Evolutionary conservation across 805 yeast species (phyloP).

Genomic region (Isabelozyma gotoi): DNA sequence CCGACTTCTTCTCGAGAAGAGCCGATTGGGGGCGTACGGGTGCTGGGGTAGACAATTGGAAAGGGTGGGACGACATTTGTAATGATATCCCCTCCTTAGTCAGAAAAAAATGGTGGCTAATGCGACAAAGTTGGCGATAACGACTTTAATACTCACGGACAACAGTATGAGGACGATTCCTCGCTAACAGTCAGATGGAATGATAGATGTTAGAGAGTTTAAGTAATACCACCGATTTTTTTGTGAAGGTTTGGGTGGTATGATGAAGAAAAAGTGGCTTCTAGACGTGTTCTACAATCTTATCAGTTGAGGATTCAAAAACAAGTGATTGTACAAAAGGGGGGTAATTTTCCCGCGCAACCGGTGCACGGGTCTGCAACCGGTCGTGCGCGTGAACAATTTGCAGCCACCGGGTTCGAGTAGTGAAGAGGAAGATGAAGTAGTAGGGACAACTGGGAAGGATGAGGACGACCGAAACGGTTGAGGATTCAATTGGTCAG

Average conservation of each 20-base stretch:
- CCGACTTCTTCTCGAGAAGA: no score
- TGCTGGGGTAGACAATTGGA: neutral
- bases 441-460: neutral
- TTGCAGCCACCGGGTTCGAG: neutral
- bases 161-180: no score
- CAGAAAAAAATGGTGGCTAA: neutral
- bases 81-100: neutral
- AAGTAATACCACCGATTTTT: no score
- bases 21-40: neutral
- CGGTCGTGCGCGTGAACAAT: neutral
- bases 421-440: neutral
- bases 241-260: no score
- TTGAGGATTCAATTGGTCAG: no score
- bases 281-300: neutral
- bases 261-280: neutral
- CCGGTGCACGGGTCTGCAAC: neutral
- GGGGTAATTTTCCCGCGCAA: neutral
- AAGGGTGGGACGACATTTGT: neutral
- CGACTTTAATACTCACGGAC: no score
- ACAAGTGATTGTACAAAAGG: neutral
- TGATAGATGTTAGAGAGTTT: no score
- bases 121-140: neutral
- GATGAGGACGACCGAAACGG: neutral
- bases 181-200: no score
- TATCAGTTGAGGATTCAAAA: neutral